Percentiles rank a stretch among this genome's conserved stretches.
Conservation (phyloP, 2,329 filamentous ascomycete genomes). For the Diatrype stigma region DNA sequence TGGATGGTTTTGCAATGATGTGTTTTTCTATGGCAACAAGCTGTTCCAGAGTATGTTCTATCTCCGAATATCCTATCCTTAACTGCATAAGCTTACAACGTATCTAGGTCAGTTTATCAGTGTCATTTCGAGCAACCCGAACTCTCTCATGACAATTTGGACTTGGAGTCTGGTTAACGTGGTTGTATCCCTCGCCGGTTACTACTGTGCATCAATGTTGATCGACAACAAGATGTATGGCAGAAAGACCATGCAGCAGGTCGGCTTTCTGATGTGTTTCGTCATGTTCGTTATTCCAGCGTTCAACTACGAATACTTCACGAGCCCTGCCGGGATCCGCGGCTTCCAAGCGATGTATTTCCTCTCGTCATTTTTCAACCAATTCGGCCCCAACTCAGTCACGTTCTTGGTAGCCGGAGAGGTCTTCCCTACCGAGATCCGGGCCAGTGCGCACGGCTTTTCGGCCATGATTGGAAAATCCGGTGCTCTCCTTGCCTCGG, state of each 20-base stretch:
- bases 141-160: constrained; percentile 81
- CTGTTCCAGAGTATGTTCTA: constrained; percentile 68
- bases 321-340: constrained; percentile 63
- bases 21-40: constrained; percentile 99
- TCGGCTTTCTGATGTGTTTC: constrained; percentile 91
- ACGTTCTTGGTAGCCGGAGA: constrained; percentile 96
- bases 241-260: constrained; percentile 91
- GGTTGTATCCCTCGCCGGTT: constrained; percentile 77
- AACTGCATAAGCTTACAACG: constrained; percentile 5
- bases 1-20: constrained; percentile 92
- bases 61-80: too few relatives aligned
- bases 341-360: constrained; percentile 99
- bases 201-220: constrained; percentile 83
- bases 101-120: constrained; percentile 67
- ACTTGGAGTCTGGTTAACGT: constrained; percentile 91
- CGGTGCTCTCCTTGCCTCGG: constrained; percentile 79
- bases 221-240: constrained; percentile 97
- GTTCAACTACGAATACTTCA: constrained; percentile 86
- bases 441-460: constrained; percentile 90
- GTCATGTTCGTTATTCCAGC: constrained; percentile 89
- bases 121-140: constrained; percentile 66
- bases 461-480: constrained; percentile 88
- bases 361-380: constrained; percentile 96
- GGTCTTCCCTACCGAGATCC: constrained; percentile 91
- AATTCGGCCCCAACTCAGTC: constrained; percentile 94